These are phyloP conservation scores for Pisolithus thermaeus DNA, from an alignment of 1,284 basidiomycete genomes.

Conservation along the genomic window DNA sequence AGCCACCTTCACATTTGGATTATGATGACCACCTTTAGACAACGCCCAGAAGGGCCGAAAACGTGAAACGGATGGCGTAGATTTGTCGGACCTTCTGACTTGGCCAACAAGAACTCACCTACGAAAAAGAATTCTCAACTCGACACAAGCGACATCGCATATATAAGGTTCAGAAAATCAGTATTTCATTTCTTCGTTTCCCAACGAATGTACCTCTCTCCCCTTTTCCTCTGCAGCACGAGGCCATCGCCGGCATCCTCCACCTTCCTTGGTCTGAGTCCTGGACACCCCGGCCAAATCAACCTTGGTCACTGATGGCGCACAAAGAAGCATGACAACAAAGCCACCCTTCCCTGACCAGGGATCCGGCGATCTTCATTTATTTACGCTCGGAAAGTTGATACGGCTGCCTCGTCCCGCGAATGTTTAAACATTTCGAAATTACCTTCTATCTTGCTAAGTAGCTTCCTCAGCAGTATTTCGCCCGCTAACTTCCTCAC, in stretches of 20 bases:
- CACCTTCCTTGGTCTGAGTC: slow-evolving; percentile 83
- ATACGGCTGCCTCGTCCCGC: slow-evolving; percentile 85
- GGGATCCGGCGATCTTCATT: slow-evolving; percentile 98
- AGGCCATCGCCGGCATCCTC: slow-evolving; percentile 68
- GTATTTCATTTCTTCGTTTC: slow-evolving; percentile 55
- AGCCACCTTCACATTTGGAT: too few relatives aligned
- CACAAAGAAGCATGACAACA: slow-evolving; percentile 45
- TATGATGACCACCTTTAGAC: too few relatives aligned
- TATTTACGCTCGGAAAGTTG: slow-evolving; percentile 89
- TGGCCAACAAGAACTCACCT: too few relatives aligned
- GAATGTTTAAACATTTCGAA: slow-evolving; percentile 78
- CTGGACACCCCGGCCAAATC: slow-evolving; percentile 67
- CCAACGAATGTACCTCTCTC: slow-evolving; percentile 76
- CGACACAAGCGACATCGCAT: too few relatives aligned
- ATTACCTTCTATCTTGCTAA: slow-evolving; percentile 67
- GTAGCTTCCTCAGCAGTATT: slow-evolving; percentile 82
- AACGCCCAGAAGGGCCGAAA: too few relatives aligned
- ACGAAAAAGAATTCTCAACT: too few relatives aligned
- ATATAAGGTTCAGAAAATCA: too few relatives aligned
- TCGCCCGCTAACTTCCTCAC: slow-evolving; percentile 76
- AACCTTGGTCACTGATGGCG: slow-evolving; percentile 34
- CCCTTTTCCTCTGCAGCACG: slow-evolving; percentile 87
- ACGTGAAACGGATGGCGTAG: too few relatives aligned
- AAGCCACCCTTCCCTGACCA: slow-evolving; percentile 73
- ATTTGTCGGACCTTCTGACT: too few relatives aligned